phyloP scores from a whole-genome alignment of 345 rosid species.

The Eucalyptus regnans region DNA sequence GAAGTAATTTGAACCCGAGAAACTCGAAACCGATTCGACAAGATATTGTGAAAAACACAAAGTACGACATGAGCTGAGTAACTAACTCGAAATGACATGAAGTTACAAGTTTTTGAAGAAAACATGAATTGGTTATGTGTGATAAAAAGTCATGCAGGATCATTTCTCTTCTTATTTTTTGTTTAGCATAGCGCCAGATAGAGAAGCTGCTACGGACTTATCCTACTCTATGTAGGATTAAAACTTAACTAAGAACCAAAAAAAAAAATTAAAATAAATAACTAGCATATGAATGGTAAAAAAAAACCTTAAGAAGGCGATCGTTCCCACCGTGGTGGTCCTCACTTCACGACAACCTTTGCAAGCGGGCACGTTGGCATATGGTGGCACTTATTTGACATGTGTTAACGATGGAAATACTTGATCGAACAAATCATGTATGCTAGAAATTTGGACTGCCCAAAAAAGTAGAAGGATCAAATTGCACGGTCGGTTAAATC shows the following conservation, averaged over 20 bases:
- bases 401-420: background rate
- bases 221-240: no score
- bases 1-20: background rate
- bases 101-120: background rate
- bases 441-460: background rate
- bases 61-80: background rate
- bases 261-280: no score
- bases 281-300: no score
- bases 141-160: background rate
- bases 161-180: no score
- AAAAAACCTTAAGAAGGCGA: background rate
- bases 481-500: background rate
- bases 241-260: no score
- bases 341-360: background rate
- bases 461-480: background rate
- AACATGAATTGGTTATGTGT: background rate
- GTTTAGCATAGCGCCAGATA: no score
- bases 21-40: background rate
- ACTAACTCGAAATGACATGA: background rate
- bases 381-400: background rate
- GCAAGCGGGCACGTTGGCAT: background rate
- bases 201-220: no score
- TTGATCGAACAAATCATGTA: background rate
- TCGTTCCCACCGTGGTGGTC: background rate
- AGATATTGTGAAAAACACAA: background rate